Evolutionary conservation across 1,284 basidiomycete species (phyloP), one percentile per base, ranked within the genome.

Genomic region (Hortiboletus rubellus): DNA sequence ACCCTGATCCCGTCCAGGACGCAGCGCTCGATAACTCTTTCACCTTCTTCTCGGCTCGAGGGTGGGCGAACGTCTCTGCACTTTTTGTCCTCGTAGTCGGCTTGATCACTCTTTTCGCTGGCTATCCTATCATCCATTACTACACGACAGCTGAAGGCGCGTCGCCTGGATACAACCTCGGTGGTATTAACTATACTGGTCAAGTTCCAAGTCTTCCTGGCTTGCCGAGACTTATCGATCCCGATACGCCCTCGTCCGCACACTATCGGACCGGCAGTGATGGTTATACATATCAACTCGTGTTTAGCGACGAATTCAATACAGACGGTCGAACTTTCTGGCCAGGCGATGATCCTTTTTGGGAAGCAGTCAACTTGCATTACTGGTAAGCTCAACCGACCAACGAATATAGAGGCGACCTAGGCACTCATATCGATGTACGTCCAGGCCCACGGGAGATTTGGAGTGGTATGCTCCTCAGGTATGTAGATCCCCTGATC

Each of bases 291-390:
- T 94, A 92, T 74, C 79, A 87, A 59, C 83, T 98, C 34, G 87
- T 94, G 3, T 96, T 95, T 72, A 94, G 89, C 56, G 96, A 98
- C 73, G 96, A 98, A 74, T 97, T 97, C 72, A 86, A 96, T 50
- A 76, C 68, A 7, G 86, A 89, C 34, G 94, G 92, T 8, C 80
- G 89, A 37, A 82, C 87, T 2, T 91, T 91, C 67, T 91, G 82
- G 72, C 86, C 89, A 15, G 89, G 89, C 2, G 89, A 92, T 61
- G 89, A 91, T 72, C 82, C 89, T 12, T 91, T 78, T 67, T 91
- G 89, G 89, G 88, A 89, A 69, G 89, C 85, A 40, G 82, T 78
- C 12, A 81, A 91, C 64, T 69, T 89, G 33, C 81, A 89, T 67
- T 91, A 90, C 67, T 91, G 88, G 85, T 84, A 52, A 61, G 78